Evolutionary conservation across 305 asterid species (phyloP), one percentile per base, ranked within the genome.

Genomic region (Fraxinus sp.): DNA sequence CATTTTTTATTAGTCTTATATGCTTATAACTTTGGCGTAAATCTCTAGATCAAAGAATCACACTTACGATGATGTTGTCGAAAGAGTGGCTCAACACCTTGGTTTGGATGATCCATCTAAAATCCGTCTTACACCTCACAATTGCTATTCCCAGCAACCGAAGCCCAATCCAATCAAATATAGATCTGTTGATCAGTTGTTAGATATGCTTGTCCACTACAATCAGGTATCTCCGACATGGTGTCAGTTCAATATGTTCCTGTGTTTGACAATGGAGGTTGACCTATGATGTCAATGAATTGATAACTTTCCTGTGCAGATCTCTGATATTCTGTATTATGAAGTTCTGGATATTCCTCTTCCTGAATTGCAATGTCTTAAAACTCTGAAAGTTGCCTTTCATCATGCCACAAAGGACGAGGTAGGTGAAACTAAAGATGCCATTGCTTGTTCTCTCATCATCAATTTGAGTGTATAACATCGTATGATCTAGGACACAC

Each of bases 331-430:
- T 85, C 82, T 93, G 83, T 93, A 93, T 81, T 92, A 90, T 83
- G 95, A 92, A 88, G 93, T 93, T 85, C 87, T 93, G 88, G 97
- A 93, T 86, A 90, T 93, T 71, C 97, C 97, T 82, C 91, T 93
- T 87, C 97, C 97, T 76, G 97, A 93, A 77, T 83, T 93, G 91
- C 97, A 93, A 85, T 85, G 95, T 79, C 90, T 93, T 78, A 92
- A 92, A 89, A 91, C 94, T 16, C 90, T 93, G 75, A 91, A 93
- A 88, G 94, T 93, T 70, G 92, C 92, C 39, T 93, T 90, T 80
- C 90, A 92, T 87, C 90, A 88, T 83, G 91, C 94, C 37, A 89
- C 90, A 37, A 92, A 92, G 87, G 95, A 92, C 81, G 97, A 91
- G 90, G 97, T 93, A 85, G 80, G 85, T 78, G 82, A 66, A 72